phyloP scores from a whole-genome alignment of 495 filamentous ascomycete species.

The Hypoxylon fragiforme region DNA sequence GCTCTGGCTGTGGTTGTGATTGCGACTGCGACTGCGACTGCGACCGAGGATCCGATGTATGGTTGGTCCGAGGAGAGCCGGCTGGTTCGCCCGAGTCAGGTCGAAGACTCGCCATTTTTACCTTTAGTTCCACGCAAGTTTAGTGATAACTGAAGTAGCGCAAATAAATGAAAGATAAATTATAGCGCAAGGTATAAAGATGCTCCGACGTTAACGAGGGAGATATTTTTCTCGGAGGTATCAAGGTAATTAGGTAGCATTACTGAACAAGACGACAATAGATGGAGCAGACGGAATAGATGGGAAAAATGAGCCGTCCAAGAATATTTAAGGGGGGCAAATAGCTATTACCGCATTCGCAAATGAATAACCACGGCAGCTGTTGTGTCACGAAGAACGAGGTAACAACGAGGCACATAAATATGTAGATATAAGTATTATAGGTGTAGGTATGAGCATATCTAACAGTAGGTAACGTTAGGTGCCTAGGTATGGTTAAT shows the following conservation, averaged over 20 bases:
- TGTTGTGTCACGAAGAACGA: slow-evolving; percentile 31
- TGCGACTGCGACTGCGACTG: slow-evolving; percentile 18
- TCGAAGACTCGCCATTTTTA: slow-evolving; percentile 32
- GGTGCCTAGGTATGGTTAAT: slow-evolving; percentile 4
- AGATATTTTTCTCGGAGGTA: too few relatives aligned
- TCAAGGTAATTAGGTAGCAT: slow-evolving; percentile 21
- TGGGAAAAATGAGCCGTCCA: slow-evolving; percentile 8
- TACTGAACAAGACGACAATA: slow-evolving; percentile 7
- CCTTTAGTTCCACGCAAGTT: slow-evolving; percentile 1
- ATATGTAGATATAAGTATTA: neutral
- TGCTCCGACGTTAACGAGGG: slow-evolving; percentile 1
- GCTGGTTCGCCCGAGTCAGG: slow-evolving; percentile 21
- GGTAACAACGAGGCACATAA: slow-evolving; percentile 25
- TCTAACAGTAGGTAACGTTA: neutral
- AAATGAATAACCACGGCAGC: slow-evolving; percentile 28
- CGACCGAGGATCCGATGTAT: slow-evolving; percentile 9
- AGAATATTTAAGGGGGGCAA: slow-evolving; percentile 10
- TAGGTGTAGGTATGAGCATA: neutral
- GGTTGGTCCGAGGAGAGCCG: slow-evolving; percentile 13
- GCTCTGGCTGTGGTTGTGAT: slow-evolving; percentile 10
- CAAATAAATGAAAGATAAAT: slow-evolving; percentile 7
- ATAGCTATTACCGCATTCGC: slow-evolving; percentile 19
- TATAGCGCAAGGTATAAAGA: too few relatives aligned
- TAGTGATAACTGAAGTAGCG: neutral
- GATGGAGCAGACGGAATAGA: too few relatives aligned